A percentile compares a stretch with the other conserved stretches of the same genome.
phyloP scores from a whole-genome alignment of 345 rosid species.

The Rhodamnia rubescens region DNA sequence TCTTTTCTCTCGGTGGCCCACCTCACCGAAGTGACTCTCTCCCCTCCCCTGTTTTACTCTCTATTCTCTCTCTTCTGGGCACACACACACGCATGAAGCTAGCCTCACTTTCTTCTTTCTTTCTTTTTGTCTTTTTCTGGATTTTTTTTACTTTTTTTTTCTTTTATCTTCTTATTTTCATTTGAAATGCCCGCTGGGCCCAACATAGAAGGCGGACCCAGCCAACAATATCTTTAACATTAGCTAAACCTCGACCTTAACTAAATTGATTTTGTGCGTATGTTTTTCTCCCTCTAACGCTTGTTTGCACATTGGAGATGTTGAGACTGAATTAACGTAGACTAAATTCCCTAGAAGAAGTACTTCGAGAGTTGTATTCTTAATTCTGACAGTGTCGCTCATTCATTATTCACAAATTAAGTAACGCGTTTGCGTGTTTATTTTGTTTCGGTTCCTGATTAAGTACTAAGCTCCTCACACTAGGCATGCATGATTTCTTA shows the following conservation, averaged over 20 bases:
- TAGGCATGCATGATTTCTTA: neutral
- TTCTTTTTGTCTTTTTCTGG: too few relatives aligned
- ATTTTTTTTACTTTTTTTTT: too few relatives aligned
- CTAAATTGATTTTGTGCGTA: neutral
- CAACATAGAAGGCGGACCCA: too few relatives aligned
- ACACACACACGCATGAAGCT: too few relatives aligned
- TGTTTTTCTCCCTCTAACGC: neutral
- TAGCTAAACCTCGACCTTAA: neutral
- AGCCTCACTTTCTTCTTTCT: too few relatives aligned
- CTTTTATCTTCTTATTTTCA: too few relatives aligned
- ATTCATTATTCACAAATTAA: neutral
- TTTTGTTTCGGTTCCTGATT: neutral
- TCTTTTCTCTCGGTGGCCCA: too few relatives aligned
- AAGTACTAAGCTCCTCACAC: neutral
- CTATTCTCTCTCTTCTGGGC: too few relatives aligned
- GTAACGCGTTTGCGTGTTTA: neutral
- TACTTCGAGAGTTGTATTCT: neutral
- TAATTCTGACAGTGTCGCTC: neutral
- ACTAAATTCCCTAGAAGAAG: neutral
- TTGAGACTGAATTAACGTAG: neutral
- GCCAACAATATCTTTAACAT: too few relatives aligned
- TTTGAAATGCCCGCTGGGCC: too few relatives aligned
- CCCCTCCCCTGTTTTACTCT: too few relatives aligned
- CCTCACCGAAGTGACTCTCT: too few relatives aligned
- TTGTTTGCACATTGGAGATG: neutral